Percentiles rank a stretch among this genome's conserved stretches.
These are phyloP conservation scores for Nyctanthes arbortristis DNA, from an alignment of 257 asterid species.

Conservation along the genomic window DNA sequence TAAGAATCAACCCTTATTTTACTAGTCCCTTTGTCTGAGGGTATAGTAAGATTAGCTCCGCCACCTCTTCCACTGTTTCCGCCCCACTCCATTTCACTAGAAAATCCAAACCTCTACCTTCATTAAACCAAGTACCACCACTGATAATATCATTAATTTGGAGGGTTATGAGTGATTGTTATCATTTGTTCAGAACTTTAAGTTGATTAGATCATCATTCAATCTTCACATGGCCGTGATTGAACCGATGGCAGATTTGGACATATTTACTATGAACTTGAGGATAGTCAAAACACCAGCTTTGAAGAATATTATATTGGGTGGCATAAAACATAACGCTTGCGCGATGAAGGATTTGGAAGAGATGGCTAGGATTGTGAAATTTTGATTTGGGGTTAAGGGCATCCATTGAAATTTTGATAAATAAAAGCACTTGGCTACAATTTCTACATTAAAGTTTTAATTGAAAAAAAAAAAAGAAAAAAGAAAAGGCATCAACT, in stretches of 20 bases:
- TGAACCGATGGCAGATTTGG: slow-evolving; percentile 53
- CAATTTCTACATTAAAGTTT: too few relatives aligned
- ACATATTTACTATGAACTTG: slow-evolving; percentile 52
- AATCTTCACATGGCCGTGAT: slow-evolving; percentile 47
- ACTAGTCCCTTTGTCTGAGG: too few relatives aligned
- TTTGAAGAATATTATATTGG: slow-evolving; percentile 32
- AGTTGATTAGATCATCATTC: slow-evolving; percentile 43
- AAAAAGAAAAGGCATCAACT: too few relatives aligned
- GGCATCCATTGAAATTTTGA: too few relatives aligned
- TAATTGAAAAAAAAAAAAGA: too few relatives aligned
- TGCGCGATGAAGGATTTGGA: slow-evolving; percentile 65
- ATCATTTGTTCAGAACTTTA: slow-evolving; percentile 41
- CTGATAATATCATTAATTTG: slow-evolving; percentile 23
- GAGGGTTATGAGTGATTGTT: slow-evolving; percentile 44
- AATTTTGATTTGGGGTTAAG: slow-evolving; percentile 41
- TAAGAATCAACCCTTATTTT: too few relatives aligned
- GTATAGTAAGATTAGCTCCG: too few relatives aligned
- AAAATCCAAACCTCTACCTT: slow-evolving; percentile 10
- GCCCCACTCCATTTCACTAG: slow-evolving; percentile 25
- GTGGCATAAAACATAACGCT: slow-evolving; percentile 43
- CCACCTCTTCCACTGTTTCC: slow-evolving; percentile 32
- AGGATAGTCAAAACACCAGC: slow-evolving; percentile 39
- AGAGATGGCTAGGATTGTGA: slow-evolving; percentile 43
- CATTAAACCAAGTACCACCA: too few relatives aligned
- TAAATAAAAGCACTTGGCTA: too few relatives aligned